Evolutionary conservation across 176 grass and related monocot genomes (phyloP), one percentile per base, ranked within the genome.

Genomic region (Echinochloa phyllopogon): DNA sequence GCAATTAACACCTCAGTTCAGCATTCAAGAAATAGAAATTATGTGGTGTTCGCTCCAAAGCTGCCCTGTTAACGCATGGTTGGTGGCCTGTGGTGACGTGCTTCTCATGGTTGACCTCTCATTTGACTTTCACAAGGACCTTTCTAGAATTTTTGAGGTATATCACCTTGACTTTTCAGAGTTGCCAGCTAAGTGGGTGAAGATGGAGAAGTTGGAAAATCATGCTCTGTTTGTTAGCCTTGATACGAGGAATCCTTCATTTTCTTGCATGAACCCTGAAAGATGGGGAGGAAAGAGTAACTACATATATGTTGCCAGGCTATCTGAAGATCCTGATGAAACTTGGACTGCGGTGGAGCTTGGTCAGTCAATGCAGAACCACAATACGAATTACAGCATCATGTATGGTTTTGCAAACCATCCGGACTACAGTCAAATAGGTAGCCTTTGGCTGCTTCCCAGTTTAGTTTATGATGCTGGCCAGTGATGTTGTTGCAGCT

Each of bases 151-250:
- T 15, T 69, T 69, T n/a, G 21, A 69, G 18, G 40, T 69, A 18
- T 69, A 44, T 69, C 66, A 18, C 18, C 66, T 69, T 44, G 66
- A 69, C 66, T 69, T 70, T 44, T 45, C 20, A 44, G 38, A 12
- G 39, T n/a, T 24, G 41, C 67, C 67, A 70, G 41, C 67, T 44
- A 47, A 47, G 41, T 71, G 42, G 40, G 41, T 47, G 42, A 27
- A 36, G 61, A 64, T 64, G 24, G 61, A 64, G 27, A 64, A 64
- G 61, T 6, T 27, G 23, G 23, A 83, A 57, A 51, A 88, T 50
- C 69, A 77, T 62, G 82, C 90, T n/a, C 25, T 88, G 65, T 88
- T 92, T 53, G 7, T 92, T 40, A 58, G 69, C 17, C 25, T n/a
- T 5, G 27, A 42, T 3, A 10, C 33, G 29, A 62, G 37, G 14